Conservation (phyloP, 352 stramenopile species). For the Saprolegnia parasitica region DNA sequence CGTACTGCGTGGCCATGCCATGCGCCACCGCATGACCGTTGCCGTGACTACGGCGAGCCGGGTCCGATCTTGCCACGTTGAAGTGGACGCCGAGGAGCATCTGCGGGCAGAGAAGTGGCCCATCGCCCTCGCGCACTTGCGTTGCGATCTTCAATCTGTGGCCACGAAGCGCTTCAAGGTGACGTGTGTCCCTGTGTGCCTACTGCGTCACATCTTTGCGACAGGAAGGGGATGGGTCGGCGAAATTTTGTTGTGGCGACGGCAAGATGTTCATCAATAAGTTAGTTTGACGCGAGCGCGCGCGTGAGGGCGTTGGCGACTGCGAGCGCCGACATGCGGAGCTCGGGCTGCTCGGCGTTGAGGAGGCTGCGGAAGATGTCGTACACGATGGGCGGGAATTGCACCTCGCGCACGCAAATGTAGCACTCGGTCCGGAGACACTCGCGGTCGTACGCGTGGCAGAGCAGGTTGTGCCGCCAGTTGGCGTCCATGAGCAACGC, state of each 20-base stretch:
- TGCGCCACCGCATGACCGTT: background rate
- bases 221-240: background rate
- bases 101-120: background rate
- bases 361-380: conserved; percentile 63
- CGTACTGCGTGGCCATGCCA: background rate
- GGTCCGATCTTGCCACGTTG: background rate
- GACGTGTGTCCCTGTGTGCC: too few species aligned
- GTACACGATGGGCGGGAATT: conserved; percentile 72
- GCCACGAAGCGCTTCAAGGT: too few species aligned
- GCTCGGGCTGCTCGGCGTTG: conserved; percentile 40
- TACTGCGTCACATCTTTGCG: too few species aligned
- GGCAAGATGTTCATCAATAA: conserved; percentile 20
- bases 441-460: conserved; percentile 46
- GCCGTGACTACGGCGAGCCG: background rate
- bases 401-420: conserved; percentile 74
- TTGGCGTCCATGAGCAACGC: conserved; percentile 71
- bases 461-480: conserved; percentile 63
- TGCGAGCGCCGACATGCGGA: conserved; percentile 52
- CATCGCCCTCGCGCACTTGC: background rate
- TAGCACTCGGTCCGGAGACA: conserved; percentile 61
- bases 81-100: background rate
- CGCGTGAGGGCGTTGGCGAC: conserved; percentile 52
- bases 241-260: background rate
- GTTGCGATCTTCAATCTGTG: background rate
- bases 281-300: conserved; percentile 35